Percentiles rank a stretch among this genome's conserved stretches.
These are phyloP conservation scores for Emmonsiellopsis sp. DNA, from an alignment of 2,329 filamentous ascomycete genomes.

Conservation along the genomic window DNA sequence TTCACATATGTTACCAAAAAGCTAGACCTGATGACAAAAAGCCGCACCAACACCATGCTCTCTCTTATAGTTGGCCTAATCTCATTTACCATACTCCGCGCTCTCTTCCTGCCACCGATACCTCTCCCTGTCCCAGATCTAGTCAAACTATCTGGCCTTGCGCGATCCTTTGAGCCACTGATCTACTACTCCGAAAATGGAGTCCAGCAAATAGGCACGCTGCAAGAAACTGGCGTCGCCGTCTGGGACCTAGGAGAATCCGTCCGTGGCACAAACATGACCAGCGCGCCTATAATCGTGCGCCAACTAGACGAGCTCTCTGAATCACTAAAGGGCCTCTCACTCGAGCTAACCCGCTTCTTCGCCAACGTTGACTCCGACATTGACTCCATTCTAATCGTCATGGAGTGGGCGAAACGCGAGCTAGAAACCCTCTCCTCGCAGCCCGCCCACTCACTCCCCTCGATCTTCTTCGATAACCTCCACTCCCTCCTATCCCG, in stretches of 20 bases:
- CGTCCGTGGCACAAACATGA: constrained; percentile 82
- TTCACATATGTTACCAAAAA: constrained; percentile 55
- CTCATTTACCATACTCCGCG: constrained; percentile 55
- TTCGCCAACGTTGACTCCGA: constrained; percentile 91
- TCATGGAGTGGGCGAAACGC: constrained; percentile 92
- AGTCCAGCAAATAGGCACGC: constrained; percentile 71
- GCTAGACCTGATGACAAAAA: constrained; percentile 55
- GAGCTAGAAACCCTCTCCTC: constrained; percentile 65
- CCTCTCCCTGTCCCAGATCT: constrained; percentile 68
- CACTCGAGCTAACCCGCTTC: constrained; percentile 79
- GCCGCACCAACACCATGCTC: constrained; percentile 58
- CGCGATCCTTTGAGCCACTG: constrained; percentile 84
- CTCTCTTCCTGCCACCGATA: constrained; percentile 59
- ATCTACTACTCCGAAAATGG: constrained; percentile 93
- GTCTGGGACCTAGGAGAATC: constrained; percentile 94
- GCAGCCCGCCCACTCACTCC: constrained; percentile 54
- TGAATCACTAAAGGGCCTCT: constrained; percentile 74
- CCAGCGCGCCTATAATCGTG: constrained; percentile 77
- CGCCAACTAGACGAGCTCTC: constrained; percentile 75
- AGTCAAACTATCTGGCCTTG: constrained; percentile 81
- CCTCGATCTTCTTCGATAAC: constrained; percentile 68
- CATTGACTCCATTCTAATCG: constrained; percentile 82
- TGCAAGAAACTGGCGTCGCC: constrained; percentile 85
- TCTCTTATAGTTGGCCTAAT: constrained; percentile 55
- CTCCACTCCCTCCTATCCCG: constrained; percentile 67